Base-by-base conservation (phyloP, 345 rosid species). In the Gossypium stocksii region DNA sequence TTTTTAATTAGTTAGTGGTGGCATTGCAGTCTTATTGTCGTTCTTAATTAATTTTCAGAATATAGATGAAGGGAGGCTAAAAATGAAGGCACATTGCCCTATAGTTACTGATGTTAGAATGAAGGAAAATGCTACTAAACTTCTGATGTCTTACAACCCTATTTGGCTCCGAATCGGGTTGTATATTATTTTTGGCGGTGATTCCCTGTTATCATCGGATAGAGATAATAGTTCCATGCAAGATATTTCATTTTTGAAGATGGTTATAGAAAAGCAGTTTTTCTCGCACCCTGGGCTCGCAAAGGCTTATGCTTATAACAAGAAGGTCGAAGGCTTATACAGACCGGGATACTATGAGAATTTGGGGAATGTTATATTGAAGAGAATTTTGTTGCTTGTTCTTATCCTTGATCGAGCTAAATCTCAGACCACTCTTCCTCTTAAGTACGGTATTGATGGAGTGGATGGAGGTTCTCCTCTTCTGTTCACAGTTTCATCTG, bases 391-490 rank as follows among this genome's bases (percentile, higher is more conserved):
- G 85, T 79, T 94, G 75, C 89, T 94, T 46, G 91, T 86, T 8
- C 92, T 94, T 67, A 64, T 91, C 46, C 87, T 94, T 49, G 98
- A 94, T 82, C 88, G 90, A 84, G 95, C 89, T 58, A 94, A 94
- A 85, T 86, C 88, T 59, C 85, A 81, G 38, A 88, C 89, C 73
- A 75, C 86, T 81, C 95, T 94, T 76, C 85, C 95, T 77, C 86
- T 91, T 16, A 87, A 86, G 79, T 89, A 88, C 69, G 98, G 98
- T 48, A 89, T 92, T 77, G 98, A 94, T 84, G 98, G 98, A 72
- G 52, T 83, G 45, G 98, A 94, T 65, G 98, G 98, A 68, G 98
- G 98, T 73, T 92, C 98, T 62, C 97, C 98, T 66, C 89, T 86
- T 75, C 63, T 94, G 66, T 94, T 94, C 77, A 43, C 66, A 5